These are phyloP conservation scores for Hypericum androsaemum DNA, from an alignment of 345 rosid species.

Conservation along the genomic window DNA sequence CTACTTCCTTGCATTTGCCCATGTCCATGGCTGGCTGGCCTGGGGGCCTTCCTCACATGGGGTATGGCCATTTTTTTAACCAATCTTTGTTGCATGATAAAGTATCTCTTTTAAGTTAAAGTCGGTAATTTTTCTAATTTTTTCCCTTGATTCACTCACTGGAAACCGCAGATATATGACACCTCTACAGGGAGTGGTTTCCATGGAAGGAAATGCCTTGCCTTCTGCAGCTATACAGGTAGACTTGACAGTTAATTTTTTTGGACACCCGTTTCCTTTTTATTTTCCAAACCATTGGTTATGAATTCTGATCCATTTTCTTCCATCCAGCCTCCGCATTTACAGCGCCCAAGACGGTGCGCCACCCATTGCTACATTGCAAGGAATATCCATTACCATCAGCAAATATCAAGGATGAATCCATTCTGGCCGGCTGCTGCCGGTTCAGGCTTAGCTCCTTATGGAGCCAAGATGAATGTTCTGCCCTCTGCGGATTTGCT, in stretches of 20 bases:
- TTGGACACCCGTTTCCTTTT: background rate
- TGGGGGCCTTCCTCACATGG: slow-evolving; percentile 27
- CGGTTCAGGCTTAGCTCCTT: slow-evolving; percentile 17
- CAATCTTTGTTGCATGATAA: too few relatives aligned
- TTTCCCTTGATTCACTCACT: background rate
- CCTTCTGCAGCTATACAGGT: slow-evolving; percentile 33
- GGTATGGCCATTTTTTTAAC: slow-evolving; percentile 17
- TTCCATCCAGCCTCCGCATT: slow-evolving; percentile 16
- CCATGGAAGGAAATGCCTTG: slow-evolving; percentile 24
- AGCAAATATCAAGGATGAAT: slow-evolving; percentile 34
- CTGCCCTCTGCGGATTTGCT: slow-evolving; percentile 9
- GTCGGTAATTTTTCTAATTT: slow-evolving; percentile 11
- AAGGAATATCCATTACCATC: slow-evolving; percentile 39
- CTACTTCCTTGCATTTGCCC: slow-evolving; percentile 29
- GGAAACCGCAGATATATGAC: slow-evolving; percentile 25
- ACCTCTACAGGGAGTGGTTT: slow-evolving; percentile 20
- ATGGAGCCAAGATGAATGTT: slow-evolving; percentile 16
- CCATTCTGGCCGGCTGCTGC: slow-evolving; percentile 29
- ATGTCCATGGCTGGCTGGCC: slow-evolving; percentile 26
- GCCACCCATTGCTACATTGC: slow-evolving; percentile 50
- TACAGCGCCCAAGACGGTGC: slow-evolving; percentile 42
- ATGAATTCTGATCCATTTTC: slow-evolving; percentile 1
- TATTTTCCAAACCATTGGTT: slow-evolving; percentile 10
- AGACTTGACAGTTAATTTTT: background rate
- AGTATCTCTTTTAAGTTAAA: too few relatives aligned